Evolutionary conservation across 2,329 filamentous ascomycete species (phyloP).

Genomic region (Fusarium luffae): DNA sequence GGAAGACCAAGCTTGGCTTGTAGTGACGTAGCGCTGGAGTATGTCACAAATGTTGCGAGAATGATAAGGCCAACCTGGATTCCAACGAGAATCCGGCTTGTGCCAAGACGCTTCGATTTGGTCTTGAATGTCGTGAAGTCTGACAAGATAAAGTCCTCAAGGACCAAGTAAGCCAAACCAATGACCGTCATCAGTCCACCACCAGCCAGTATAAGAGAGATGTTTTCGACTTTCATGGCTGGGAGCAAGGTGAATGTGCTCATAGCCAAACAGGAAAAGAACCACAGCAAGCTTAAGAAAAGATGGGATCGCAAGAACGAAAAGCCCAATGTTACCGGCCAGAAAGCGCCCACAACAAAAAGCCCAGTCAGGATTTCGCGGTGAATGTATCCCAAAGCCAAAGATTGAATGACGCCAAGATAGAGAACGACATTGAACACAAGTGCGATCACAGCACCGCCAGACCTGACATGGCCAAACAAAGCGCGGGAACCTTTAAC

Average conservation of each 20-base stretch:
- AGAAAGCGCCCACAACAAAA: conserved; percentile 80
- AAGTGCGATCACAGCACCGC: conserved; percentile 68
- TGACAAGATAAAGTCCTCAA: conserved; percentile 72
- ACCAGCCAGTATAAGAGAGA: conserved; percentile 81
- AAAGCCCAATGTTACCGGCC: conserved; percentile 80
- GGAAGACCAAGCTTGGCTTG: conserved; percentile 88
- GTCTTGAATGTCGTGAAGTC: conserved; percentile 52
- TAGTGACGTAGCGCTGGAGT: conserved; percentile 84
- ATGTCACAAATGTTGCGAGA: conserved; percentile 86
- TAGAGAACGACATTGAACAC: conserved; percentile 73
- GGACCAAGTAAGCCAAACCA: conserved; percentile 81
- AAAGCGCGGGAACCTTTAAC: conserved; percentile 73
- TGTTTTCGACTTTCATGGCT: conserved; percentile 84
- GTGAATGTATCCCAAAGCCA: conserved; percentile 92
- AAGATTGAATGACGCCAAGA: conserved; percentile 78
- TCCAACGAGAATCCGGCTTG: conserved; percentile 72
- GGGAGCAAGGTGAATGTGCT: conserved; percentile 90
- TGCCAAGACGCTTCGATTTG: conserved; percentile 50
- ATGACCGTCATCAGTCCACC: conserved; percentile 81
- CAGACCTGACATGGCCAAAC: conserved; percentile 74
- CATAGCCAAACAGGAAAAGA: conserved; percentile 81
- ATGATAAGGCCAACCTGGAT: conserved; percentile 82
- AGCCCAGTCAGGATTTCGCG: conserved; percentile 86
- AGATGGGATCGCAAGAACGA: conserved; percentile 76
- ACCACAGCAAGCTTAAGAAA: conserved; percentile 76